Base-by-base conservation (phyloP, 495 filamentous ascomycete species). In the Hypoxylon lenormandii region DNA sequence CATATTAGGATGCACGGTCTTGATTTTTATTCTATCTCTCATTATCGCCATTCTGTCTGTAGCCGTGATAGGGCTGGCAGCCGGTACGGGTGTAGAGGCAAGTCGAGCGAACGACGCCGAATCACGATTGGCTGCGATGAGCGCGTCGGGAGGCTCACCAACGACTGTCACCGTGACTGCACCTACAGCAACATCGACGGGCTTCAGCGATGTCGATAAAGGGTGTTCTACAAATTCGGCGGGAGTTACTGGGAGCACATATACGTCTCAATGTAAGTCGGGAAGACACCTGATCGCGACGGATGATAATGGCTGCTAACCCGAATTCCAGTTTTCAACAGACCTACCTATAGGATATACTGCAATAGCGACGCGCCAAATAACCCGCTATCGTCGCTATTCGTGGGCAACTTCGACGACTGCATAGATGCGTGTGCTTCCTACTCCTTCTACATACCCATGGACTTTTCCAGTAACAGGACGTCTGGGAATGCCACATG, bases 361-460 rank as follows among this genome's bases (percentile, higher is more conserved):
- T 83, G 81, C 70, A 77, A 80, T 30, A 66, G 60, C 10, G 77
- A 83, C 46, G 67, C 79, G 13, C 71, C 72, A 28, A 64, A 71
- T 22, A 11, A 37, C 0, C 73, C 78, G 2, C 58, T 82, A 4
- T 49, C 73, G 5, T 75, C 76, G 1, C 46, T 83, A 6, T 83
- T 82, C 65, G 77, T 77, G 5, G 61, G 72, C 46, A 70, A 75
- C 57, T 83, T 83, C 50, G 52, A 63, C 64, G 75, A 76, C 26
- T 83, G 81, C 72, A 83, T 83, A 61, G 81, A 83, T 57, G 79
- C 80, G 16, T 83, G 81, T 72, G 77, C 80, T 15, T 74, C 74
- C 4, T 83, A 79, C 52, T 73, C 78, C 7, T 68, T 51, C 5
- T 82, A 78, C 43, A 69, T 76, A 7, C 67, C 77, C 4, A 28